Conservation (phyloP, 768 basidiomycete species). For the Coprinopsis strossmayeri region DNA sequence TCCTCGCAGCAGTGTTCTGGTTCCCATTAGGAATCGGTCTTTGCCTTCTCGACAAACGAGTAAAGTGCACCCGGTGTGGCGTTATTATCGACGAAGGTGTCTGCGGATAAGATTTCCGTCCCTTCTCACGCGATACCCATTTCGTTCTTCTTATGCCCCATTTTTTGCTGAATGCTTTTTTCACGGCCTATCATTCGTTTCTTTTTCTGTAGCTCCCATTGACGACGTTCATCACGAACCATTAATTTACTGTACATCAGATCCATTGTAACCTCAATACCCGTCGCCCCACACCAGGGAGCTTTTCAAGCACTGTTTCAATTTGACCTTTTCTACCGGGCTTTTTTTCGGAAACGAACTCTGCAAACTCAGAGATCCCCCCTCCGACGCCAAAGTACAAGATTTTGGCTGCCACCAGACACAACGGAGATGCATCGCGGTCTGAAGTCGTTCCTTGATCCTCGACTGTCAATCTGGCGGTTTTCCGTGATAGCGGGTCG, state of each 20-base stretch:
- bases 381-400: constrained; percentile 96
- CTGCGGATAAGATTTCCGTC: constrained; percentile 35
- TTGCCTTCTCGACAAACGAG: constrained; percentile 68
- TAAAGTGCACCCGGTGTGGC: constrained; percentile 54
- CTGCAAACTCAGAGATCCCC: constrained; percentile 64
- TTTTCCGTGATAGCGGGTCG: constrained; percentile 16
- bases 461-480: not conserved
- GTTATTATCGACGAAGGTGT: constrained; percentile 35
- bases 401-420: constrained; percentile 85
- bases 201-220: too few relatives aligned
- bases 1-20: constrained; percentile 81
- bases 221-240: too few relatives aligned
- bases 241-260: too few relatives aligned
- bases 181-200: too few relatives aligned
- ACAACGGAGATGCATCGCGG: constrained; percentile 24
- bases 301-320: constrained; percentile 5
- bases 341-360: constrained; percentile 43
- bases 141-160: too few relatives aligned
- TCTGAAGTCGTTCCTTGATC: not conserved
- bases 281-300: constrained; percentile 5
- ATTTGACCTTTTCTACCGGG: constrained; percentile 20
- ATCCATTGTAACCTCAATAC: constrained; percentile 8
- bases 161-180: too few relatives aligned
- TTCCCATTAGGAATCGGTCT: constrained; percentile 78
- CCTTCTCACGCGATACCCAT: too few relatives aligned